These are phyloP conservation scores for Eimeria sp. DNA, from an alignment of 169 alveolate species.

Conservation along the genomic window DNA sequence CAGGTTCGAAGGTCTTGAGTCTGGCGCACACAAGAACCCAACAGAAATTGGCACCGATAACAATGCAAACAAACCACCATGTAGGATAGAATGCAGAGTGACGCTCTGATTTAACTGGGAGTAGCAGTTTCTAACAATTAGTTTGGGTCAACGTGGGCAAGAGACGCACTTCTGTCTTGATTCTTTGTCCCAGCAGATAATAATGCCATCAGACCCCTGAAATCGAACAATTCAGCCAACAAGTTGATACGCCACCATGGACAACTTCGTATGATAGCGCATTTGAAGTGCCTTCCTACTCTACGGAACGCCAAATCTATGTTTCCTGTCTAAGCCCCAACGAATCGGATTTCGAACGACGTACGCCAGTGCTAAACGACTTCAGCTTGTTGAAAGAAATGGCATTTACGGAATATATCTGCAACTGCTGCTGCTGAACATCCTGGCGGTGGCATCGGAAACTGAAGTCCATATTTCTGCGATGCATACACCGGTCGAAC, in stretches of 20 bases:
- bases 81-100: not conserved
- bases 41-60: not conserved
- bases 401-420: conserved; percentile 77
- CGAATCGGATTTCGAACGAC: not conserved
- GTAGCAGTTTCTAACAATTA: not conserved
- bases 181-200: conserved; percentile 82
- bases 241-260: not conserved
- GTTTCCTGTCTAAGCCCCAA: not conserved
- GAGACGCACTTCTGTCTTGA: conserved; percentile 74
- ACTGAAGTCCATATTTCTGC: conserved; percentile 78
- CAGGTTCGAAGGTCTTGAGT: conserved; percentile 72
- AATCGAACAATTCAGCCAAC: not conserved
- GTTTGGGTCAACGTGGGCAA: not conserved
- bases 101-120: not conserved
- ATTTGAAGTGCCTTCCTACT: not conserved
- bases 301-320: not conserved
- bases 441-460: conserved; percentile 83
- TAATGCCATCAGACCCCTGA: conserved; percentile 83
- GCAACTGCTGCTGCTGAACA: conserved; percentile 62
- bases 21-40: conserved; percentile 23
- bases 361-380: conserved; percentile 81
- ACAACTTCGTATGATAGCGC: not conserved
- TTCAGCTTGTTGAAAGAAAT: conserved; percentile 75
- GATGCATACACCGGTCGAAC: not conserved
- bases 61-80: not conserved